Percentiles rank a stretch among this genome's conserved stretches.
Conservation (phyloP, 306 rosid species). For the Acacia confusa region DNA sequence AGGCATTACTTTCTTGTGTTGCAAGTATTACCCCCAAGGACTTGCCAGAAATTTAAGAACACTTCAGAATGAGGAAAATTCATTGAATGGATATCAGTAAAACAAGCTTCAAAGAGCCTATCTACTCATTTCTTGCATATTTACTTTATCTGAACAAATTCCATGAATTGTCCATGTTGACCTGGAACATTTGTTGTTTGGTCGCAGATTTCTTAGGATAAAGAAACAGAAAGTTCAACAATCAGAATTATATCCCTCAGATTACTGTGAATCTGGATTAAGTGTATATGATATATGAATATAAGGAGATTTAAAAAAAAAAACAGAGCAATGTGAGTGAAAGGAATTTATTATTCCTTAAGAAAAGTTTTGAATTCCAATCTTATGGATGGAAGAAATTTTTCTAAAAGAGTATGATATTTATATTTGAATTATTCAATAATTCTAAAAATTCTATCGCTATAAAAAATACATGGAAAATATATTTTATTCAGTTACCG, state of each 20-base stretch:
- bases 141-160: not conserved
- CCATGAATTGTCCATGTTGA: not conserved
- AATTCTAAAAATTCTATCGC: not conserved
- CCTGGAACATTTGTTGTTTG: not conserved
- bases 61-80: not conserved
- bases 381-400: not conserved
- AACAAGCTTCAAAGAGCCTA: not conserved
- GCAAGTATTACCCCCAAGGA: not conserved
- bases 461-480: not conserved
- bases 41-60: not conserved
- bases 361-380: not conserved
- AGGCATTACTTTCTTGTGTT: not conserved
- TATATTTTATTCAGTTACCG: not conserved
- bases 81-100: not conserved
- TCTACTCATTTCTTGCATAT: not conserved
- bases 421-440: not conserved
- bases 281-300: not conserved
- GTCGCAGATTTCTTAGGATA: not conserved
- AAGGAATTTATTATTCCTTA: not conserved
- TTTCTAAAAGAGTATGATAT: not conserved
- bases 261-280: not conserved
- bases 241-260: not conserved
- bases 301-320: not conserved
- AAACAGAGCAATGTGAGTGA: not conserved
- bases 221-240: not conserved